A percentile compares a stretch with the other conserved stretches of the same genome.
Conservation (phyloP, 2,329 filamentous ascomycete genomes). For the Cercospora sp. region DNA sequence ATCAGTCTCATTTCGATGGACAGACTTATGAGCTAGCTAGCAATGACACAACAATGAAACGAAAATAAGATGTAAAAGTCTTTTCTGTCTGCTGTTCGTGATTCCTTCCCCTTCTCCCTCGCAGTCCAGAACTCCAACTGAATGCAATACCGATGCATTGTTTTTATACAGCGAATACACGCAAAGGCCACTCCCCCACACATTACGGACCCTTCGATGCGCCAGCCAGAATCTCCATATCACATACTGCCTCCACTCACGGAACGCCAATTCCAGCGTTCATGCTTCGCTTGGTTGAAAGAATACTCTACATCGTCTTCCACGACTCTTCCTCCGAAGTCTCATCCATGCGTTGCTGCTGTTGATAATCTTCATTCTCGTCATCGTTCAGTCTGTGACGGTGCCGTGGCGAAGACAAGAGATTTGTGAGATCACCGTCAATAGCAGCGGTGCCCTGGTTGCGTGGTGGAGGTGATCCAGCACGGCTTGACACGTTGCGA, state of each 20-base stretch:
- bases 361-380: neutral
- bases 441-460: neutral
- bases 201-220: neutral
- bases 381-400: neutral
- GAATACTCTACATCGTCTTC: conserved; percentile 1
- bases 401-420: neutral
- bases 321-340: conserved; percentile 3
- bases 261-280: neutral
- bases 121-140: neutral
- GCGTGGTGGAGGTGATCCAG: neutral
- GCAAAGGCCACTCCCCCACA: neutral
- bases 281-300: neutral
- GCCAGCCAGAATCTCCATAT: neutral
- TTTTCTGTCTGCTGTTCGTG: neutral
- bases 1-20: neutral
- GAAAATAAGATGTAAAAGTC: neutral
- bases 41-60: neutral
- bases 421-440: neutral
- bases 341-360: conserved; percentile 7
- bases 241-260: neutral
- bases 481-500: neutral
- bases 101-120: neutral
- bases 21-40: neutral
- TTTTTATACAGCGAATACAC: neutral
- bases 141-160: neutral